Conservation (phyloP, 805 yeast species). For the Ogataea salicorniae region DNA sequence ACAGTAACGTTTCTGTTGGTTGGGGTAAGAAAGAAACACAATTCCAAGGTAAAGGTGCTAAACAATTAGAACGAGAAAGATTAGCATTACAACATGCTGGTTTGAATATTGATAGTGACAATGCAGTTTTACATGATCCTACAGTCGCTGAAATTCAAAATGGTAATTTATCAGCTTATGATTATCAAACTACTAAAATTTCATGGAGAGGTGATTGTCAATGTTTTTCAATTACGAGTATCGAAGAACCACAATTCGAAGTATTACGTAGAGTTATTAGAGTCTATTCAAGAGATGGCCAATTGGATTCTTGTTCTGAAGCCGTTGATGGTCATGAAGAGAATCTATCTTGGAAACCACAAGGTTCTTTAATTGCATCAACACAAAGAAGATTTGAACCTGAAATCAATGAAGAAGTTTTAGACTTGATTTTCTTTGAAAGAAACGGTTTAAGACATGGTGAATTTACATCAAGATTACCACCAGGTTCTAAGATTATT, state of each 20-base stretch:
- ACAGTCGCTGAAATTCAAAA: constrained; percentile 71
- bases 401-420: constrained; percentile 40
- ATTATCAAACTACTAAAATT: constrained; percentile 42
- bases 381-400: constrained; percentile 61
- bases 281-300: constrained; percentile 72
- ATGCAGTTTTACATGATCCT: constrained; percentile 68
- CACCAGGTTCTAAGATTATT: constrained; percentile 43
- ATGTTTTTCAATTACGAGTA: constrained; percentile 61
- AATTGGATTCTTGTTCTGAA: constrained; percentile 81
- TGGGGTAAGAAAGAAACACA: constrained; percentile 99
- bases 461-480: constrained; percentile 66
- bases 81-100: constrained; percentile 60
- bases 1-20: constrained; percentile 91
- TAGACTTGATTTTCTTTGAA: constrained; percentile 76
- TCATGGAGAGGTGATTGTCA: constrained; percentile 98
- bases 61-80: constrained; percentile 64
- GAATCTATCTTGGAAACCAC: constrained; percentile 80
- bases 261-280: constrained; percentile 69
- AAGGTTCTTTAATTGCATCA: constrained; percentile 81
- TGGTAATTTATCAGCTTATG: constrained; percentile 58
- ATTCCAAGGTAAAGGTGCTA: constrained; percentile 89
- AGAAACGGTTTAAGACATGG: constrained; percentile 91
- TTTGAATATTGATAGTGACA: constrained; percentile 54
- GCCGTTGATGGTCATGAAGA: constrained; percentile 82
- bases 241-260: constrained; percentile 45